phyloP scores from a whole-genome alignment of 2,329 filamentous ascomycete species.

The Aspergillus pseudoterreus region DNA sequence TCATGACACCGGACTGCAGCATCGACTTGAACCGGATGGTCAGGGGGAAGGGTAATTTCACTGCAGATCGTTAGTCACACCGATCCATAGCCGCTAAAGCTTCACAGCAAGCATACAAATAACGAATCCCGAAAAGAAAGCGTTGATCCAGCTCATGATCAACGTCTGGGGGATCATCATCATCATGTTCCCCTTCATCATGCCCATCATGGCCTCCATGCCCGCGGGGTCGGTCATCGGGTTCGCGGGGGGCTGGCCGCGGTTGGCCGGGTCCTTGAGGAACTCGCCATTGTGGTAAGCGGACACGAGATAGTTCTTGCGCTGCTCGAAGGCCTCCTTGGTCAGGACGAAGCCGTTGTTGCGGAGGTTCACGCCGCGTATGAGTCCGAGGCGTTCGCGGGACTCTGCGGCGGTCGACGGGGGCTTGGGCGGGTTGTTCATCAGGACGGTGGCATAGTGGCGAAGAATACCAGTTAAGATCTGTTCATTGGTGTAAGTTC shows the following conservation, averaged over 20 bases:
- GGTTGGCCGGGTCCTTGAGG: slow-evolving; percentile 80
- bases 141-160: slow-evolving; percentile 99
- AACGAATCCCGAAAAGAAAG: slow-evolving; percentile 96
- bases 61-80: slow-evolving; percentile 37
- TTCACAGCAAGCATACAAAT: slow-evolving; percentile 63
- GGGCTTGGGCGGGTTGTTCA: slow-evolving; percentile 78
- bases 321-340: slow-evolving; percentile 68
- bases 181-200: slow-evolving; percentile 99
- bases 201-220: slow-evolving; percentile 99
- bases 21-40: slow-evolving; percentile 99
- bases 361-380: slow-evolving; percentile 80
- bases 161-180: slow-evolving; percentile 99
- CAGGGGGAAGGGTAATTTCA: slow-evolving; percentile 95
- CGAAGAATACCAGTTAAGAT: slow-evolving; percentile 91
- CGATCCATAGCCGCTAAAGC: not conserved
- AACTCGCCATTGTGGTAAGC: slow-evolving; percentile 84
- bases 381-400: slow-evolving; percentile 79
- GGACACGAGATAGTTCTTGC: slow-evolving; percentile 75
- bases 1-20: slow-evolving; percentile 95
- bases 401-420: slow-evolving; percentile 57
- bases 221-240: slow-evolving; percentile 92
- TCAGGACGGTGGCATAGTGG: slow-evolving; percentile 92
- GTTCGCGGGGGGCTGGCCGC: slow-evolving; percentile 84
- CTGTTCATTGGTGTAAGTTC: slow-evolving; percentile 37
- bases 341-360: slow-evolving; percentile 78